Evolutionary conservation across 1,284 basidiomycete species (phyloP).

Genomic region (Exobasidium cylindrosporum): DNA sequence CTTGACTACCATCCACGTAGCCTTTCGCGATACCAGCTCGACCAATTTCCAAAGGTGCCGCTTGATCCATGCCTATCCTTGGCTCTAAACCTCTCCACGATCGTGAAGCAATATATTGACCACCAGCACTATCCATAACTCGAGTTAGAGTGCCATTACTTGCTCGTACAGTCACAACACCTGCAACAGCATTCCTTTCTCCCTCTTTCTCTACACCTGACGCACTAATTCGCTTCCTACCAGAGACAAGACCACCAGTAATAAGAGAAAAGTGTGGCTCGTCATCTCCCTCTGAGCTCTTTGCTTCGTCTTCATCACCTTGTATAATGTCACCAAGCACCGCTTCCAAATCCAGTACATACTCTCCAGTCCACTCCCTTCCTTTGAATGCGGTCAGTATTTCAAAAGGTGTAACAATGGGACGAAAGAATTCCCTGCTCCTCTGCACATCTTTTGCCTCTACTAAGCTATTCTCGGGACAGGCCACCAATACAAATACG

Average conservation of each 20-base stretch:
- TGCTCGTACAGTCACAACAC: slow-evolving; percentile 64
- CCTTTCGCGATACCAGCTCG: slow-evolving; percentile 83
- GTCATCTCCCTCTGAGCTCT: slow-evolving; percentile 59
- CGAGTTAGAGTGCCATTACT: slow-evolving; percentile 63
- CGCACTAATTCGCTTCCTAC: slow-evolving; percentile 56
- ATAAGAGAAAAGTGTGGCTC: slow-evolving; percentile 70
- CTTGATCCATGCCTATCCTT: slow-evolving; percentile 73
- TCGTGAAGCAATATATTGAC: slow-evolving; percentile 67
- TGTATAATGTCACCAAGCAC: slow-evolving; percentile 39
- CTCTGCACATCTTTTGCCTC: slow-evolving; percentile 62
- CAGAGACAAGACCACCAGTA: slow-evolving; percentile 79
- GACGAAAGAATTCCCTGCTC: slow-evolving; percentile 72
- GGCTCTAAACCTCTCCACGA: slow-evolving; percentile 81
- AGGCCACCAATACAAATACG: slow-evolving; percentile 90
- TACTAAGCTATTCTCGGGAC: slow-evolving; percentile 85
- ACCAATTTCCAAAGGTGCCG: slow-evolving; percentile 80
- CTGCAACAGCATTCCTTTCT: slow-evolving; percentile 4
- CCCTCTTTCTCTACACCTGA: slow-evolving; percentile 1
- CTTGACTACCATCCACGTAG: slow-evolving; percentile 61
- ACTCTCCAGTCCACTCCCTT: slow-evolving; percentile 70
- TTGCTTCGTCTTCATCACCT: slow-evolving; percentile 19
- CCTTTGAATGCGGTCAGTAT: slow-evolving; percentile 71
- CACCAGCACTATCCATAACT: slow-evolving; percentile 53
- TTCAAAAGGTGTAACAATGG: slow-evolving; percentile 93
- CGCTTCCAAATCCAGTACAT: slow-evolving; percentile 74